Evolutionary conservation across 176 grass and related monocot species (phyloP).

Genomic region (Rhynchospora tenuis): DNA sequence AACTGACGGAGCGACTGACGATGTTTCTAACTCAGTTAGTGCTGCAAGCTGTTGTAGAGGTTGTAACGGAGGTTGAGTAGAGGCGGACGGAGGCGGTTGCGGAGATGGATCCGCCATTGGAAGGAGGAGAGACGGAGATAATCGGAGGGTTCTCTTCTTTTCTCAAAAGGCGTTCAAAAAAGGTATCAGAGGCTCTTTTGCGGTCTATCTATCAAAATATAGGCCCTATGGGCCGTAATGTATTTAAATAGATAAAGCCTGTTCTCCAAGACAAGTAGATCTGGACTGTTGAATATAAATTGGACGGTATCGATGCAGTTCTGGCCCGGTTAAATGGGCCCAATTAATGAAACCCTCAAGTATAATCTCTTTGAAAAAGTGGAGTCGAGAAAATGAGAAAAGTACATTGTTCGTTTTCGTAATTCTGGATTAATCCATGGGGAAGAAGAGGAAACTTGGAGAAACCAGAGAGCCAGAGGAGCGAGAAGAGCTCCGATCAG

Average conservation of each 20-base stretch:
- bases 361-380: not conserved
- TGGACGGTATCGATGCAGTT: not conserved
- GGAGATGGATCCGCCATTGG: slow-evolving; percentile 21
- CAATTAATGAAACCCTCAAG: not conserved
- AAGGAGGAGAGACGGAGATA: not conserved
- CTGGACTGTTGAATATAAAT: not conserved
- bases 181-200: not conserved
- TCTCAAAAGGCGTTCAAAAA: not conserved
- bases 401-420: not conserved
- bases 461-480: not conserved
- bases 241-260: not conserved
- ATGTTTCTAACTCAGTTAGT: slow-evolving; percentile 7
- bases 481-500: not conserved
- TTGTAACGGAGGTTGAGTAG: not conserved
- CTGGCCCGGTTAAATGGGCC: not conserved
- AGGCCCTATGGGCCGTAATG: not conserved
- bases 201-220: not conserved
- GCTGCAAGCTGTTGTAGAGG: not conserved
- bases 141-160: not conserved
- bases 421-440: not conserved
- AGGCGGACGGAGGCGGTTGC: not conserved
- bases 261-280: not conserved
- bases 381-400: not conserved
- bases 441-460: not conserved
- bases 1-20: not conserved